phyloP scores from a whole-genome alignment of 305 asterid genomes.

The Plantago lanceolata region DNA sequence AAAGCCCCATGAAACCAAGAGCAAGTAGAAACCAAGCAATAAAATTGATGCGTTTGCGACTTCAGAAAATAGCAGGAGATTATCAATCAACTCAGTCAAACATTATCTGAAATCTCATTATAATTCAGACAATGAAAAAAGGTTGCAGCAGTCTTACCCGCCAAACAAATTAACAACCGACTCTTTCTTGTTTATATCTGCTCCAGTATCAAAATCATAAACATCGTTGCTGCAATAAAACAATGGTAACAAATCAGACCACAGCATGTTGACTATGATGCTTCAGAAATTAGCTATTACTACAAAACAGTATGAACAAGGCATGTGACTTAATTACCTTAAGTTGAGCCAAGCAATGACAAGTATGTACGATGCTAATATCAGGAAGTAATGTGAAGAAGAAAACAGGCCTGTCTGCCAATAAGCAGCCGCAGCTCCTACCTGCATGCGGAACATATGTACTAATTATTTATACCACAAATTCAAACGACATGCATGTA shows the following conservation, averaged over 20 bases:
- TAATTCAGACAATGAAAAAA: background rate
- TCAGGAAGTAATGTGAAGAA: slow-evolving; percentile 35
- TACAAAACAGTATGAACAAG: background rate
- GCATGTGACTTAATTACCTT: slow-evolving; percentile 30
- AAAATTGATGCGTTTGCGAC: slow-evolving; percentile 46
- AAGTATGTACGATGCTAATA: slow-evolving; percentile 46
- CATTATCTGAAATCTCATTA: slow-evolving; percentile 4
- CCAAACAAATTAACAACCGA: slow-evolving; percentile 58
- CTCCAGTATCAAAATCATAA: slow-evolving; percentile 71
- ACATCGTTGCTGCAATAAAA: slow-evolving; percentile 58
- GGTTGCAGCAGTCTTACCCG: slow-evolving; percentile 30
- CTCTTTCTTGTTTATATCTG: slow-evolving; percentile 64
- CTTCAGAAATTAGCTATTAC: background rate
- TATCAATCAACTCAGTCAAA: background rate
- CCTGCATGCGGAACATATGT: slow-evolving; percentile 26
- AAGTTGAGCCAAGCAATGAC: slow-evolving; percentile 57
- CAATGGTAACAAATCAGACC: slow-evolving; percentile 1
- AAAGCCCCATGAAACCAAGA: slow-evolving; percentile 43
- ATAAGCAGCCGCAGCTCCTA: slow-evolving; percentile 64
- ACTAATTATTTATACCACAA: background rate
- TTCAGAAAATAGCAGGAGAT: slow-evolving; percentile 13
- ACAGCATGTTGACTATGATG: background rate
- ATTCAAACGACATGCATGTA: background rate
- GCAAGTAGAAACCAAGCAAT: slow-evolving; percentile 46
- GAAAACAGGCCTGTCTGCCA: slow-evolving; percentile 46